Base-by-base conservation (phyloP, 31 red algal genomes). In the Asparagopsis taxiformis region DNA sequence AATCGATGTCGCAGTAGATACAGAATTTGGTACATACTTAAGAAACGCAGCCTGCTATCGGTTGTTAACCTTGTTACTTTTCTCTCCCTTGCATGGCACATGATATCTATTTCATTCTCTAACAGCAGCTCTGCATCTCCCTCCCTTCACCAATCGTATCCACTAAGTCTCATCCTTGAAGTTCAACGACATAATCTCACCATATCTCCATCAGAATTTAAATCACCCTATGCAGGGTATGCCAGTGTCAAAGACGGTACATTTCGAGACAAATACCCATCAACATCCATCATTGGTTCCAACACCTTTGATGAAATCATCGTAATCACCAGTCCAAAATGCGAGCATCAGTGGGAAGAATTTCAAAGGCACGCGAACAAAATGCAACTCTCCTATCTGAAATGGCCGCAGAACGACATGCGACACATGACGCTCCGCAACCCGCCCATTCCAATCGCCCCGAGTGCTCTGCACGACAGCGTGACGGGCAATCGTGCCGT, bases 261-360 rank as follows among this genome's bases (percentile, higher is more conserved):
- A 13, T 91, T 91, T 72, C 68, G 87, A 34, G 35, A 65, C 57
- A 76, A 57, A 46, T 84, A 84, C 57, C 80, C 87, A 20, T 82
- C 79, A 9, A 60, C 21, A 0, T 33, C 24, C n/a, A 23, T 81
- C 20, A 23, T 11, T 49, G 69, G 67, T 16, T 55, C 13, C 21
- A 50, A 44, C n/a, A 78, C 67, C 25, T 91, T 91, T 58, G 87
- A 91, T 41, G 51, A 56, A 11, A 68, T 91, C 3, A 75, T 75
- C 65, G 78, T 91, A 20, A 41, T 91, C 39, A 69, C 87, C 26
- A 84, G 31, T 58, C 34, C 65, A 20, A 64, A 57, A 39, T 91
- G 87, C 55, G 13, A 1, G 46, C 10, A 50, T 13, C 77, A 91
- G 36, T 76, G 38, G 41, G 2, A 51, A 35, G 70, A 72, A 41